A percentile compares a stretch with the other conserved stretches of the same genome.
Conservation (phyloP, 129 eudicot species). For the Lactuca sativa region DNA sequence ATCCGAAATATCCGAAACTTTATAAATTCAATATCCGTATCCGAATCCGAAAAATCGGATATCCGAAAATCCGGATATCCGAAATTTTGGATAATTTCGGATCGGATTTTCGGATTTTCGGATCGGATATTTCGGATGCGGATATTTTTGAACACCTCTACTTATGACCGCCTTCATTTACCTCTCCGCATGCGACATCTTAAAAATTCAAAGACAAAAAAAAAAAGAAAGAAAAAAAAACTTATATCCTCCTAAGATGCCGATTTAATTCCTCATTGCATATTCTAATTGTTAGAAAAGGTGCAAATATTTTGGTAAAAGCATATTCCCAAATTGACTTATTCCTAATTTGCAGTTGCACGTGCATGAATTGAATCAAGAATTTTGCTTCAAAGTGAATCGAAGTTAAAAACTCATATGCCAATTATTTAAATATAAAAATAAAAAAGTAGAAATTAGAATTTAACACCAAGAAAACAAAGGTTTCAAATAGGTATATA, state of each 20-base stretch:
- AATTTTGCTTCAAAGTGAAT: background rate
- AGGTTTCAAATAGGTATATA: background rate
- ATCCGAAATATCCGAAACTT: too few species aligned
- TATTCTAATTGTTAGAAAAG: slow-evolving; percentile 11
- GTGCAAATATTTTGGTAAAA: slow-evolving; percentile 5
- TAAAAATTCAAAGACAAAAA: too few species aligned
- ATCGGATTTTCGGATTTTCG: too few species aligned
- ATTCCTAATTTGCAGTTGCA: slow-evolving; percentile 12
- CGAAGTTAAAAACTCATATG: background rate
- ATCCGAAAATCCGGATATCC: too few species aligned
- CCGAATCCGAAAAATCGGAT: too few species aligned
- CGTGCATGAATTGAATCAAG: slow-evolving; percentile 15
- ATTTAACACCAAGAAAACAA: background rate
- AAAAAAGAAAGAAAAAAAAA: too few species aligned
- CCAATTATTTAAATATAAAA: background rate
- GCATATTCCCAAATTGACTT: slow-evolving; percentile 4
- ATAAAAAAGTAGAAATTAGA: background rate
- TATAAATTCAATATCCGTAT: too few species aligned
- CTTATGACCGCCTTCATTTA: too few species aligned
- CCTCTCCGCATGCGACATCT: too few species aligned
- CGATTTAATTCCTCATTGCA: slow-evolving; percentile 9
- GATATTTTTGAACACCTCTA: too few species aligned
- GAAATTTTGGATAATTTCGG: too few species aligned
- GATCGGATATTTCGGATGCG: too few species aligned
- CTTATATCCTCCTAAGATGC: background rate